A percentile compares a stretch with the other conserved stretches of the same genome.
Conservation (phyloP, 2,329 filamentous ascomycete species). For the Talaromyces sp. region DNA sequence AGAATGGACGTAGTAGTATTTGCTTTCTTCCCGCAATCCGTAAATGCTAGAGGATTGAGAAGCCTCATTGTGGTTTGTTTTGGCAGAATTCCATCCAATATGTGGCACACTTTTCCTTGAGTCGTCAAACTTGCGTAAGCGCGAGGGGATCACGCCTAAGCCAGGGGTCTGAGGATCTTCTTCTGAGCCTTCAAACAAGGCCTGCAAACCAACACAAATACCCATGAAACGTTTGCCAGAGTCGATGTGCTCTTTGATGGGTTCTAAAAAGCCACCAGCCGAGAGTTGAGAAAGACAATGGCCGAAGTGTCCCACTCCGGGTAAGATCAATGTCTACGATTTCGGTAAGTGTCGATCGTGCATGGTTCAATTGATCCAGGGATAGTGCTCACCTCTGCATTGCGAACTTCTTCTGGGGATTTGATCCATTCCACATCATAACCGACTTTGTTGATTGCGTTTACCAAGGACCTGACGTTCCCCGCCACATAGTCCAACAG, state of each 20-base stretch:
- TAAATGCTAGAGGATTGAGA: slow-evolving; percentile 61
- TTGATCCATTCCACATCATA: slow-evolving; percentile 91
- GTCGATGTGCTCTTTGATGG: slow-evolving; percentile 76
- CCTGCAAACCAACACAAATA: slow-evolving; percentile 92
- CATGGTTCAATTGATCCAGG: background rate
- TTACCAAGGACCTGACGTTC: slow-evolving; percentile 92
- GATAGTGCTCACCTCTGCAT: slow-evolving; percentile 67
- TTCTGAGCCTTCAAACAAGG: slow-evolving; percentile 78
- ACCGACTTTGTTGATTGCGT: slow-evolving; percentile 94
- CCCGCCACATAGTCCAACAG: slow-evolving; percentile 85
- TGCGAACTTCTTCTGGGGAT: slow-evolving; percentile 75
- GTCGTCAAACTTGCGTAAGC: slow-evolving; percentile 73
- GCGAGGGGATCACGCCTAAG: slow-evolving; percentile 68
- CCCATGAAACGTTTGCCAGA: slow-evolving; percentile 97
- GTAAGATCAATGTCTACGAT: slow-evolving; percentile 83
- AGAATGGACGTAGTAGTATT: slow-evolving; percentile 99
- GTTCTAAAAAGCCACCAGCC: slow-evolving; percentile 76
- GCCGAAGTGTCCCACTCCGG: slow-evolving; percentile 95
- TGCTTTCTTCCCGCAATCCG: slow-evolving; percentile 73
- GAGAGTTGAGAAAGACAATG: slow-evolving; percentile 87
- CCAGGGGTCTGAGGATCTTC: slow-evolving; percentile 72
- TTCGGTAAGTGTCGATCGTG: slow-evolving; percentile 9
- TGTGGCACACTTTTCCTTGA: slow-evolving; percentile 87
- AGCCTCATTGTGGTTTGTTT: slow-evolving; percentile 44
- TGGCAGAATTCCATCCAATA: slow-evolving; percentile 96